Evolutionary conservation across 1,139 yeast species (phyloP), one percentile per base, ranked within the genome.

Genomic region (Sporopachydermia cereana): DNA sequence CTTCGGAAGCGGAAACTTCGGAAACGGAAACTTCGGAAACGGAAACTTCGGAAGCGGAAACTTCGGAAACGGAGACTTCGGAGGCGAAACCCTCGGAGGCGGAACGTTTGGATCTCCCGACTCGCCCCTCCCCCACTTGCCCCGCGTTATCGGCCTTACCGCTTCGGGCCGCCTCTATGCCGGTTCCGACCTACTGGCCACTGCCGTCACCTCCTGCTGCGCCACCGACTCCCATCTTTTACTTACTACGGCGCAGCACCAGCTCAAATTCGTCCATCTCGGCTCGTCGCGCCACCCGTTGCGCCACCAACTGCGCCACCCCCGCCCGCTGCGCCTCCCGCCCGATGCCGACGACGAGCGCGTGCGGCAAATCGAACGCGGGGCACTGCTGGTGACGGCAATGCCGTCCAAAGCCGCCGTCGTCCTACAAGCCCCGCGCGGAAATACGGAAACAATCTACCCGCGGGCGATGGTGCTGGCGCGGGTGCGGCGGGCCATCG

Each of bases 391-490:
- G 45, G 85, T 91, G 1, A 71, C 91, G 41, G 78, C 77, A 1
- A 79, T 88, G 58, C 96, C 97, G 1, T 77, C 94, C 0, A 83
- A 77, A 48, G 79, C 88, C 48, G 76, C 93, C 0, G 88, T 93
- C 17, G 79, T 85, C 2, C 68, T 93, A 46, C 96, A 93, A 62
- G 96, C 96, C 2, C 95, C 95, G 48, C 75, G 99, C 60, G 99
- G 99, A 50, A 93, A 93, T 55, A 67, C 91, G 53, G 99, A 93
- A 61, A 88, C 97, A 0, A 83, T 93, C 27, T 82, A 78, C 57
- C 98, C 99, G 9, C 73, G 98, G 61, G 84, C 91, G 43, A 79
- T 91, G 84, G 95, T 91, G 14, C 68, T 93, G 44, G 73, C 86
- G 12, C 94, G 83, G 18, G 93, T 93, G 17, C 73, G 98, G 53